Conservation (phyloP, 1,284 basidiomycete genomes). For the Peniophora sp. region DNA sequence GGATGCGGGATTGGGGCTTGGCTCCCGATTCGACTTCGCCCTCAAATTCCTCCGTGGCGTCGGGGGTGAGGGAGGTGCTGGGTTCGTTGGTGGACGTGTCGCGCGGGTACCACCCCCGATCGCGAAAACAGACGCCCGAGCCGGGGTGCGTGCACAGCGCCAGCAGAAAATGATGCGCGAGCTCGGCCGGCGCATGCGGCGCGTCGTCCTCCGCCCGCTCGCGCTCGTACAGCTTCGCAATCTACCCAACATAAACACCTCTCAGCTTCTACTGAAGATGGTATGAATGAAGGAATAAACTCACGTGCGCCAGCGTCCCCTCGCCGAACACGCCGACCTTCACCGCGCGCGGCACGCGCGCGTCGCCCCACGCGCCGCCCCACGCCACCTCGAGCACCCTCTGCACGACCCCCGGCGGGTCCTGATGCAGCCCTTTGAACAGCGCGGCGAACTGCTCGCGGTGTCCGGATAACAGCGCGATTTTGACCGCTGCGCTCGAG, state of each 20-base stretch:
- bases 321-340: slow-evolving; percentile 68
- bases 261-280: not conserved
- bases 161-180: slow-evolving; percentile 83
- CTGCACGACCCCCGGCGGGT: slow-evolving; percentile 49
- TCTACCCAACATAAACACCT: slow-evolving; percentile 28
- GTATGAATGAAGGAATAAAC: slow-evolving; percentile 10
- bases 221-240: slow-evolving; percentile 64
- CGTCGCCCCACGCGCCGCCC: slow-evolving; percentile 64
- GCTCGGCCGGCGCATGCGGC: slow-evolving; percentile 63
- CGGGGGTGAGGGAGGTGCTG: too few species aligned
- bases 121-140: slow-evolving; percentile 80
- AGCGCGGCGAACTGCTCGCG: slow-evolving; percentile 51
- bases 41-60: too few species aligned
- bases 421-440: slow-evolving; percentile 61
- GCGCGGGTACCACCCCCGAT: slow-evolving; percentile 87
- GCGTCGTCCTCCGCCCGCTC: slow-evolving; percentile 42
- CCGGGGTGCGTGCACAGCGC: slow-evolving; percentile 83
- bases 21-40: slow-evolving; percentile 3
- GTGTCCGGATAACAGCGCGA: slow-evolving; percentile 59
- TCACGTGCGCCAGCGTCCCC: slow-evolving; percentile 50
- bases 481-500: slow-evolving; percentile 43
- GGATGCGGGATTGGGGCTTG: slow-evolving; percentile 40
- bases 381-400: slow-evolving; percentile 58
- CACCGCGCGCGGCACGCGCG: slow-evolving; percentile 56
- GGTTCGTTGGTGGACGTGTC: slow-evolving; percentile 25